A percentile compares a stretch with the other conserved stretches of the same genome.
phyloP scores from a whole-genome alignment of 2,329 filamentous ascomycete species.

The Fusarium pseudoanthophilum region DNA sequence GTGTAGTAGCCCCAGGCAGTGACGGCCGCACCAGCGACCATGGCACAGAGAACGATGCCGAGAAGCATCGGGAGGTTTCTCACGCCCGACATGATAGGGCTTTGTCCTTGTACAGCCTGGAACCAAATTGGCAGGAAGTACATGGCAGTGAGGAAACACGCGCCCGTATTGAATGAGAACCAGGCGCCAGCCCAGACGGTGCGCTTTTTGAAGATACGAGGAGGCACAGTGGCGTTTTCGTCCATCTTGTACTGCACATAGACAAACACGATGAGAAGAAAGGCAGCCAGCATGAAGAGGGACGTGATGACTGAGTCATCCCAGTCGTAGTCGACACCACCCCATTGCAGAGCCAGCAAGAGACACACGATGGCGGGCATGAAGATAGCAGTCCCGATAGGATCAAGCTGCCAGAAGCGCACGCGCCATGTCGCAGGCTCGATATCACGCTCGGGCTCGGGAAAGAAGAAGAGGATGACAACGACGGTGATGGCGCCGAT shows the following conservation, averaged over 20 bases:
- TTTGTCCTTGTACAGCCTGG: conserved; percentile 55
- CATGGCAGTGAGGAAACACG: conserved; percentile 46
- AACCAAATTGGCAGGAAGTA: conserved; percentile 60
- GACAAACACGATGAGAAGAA: conserved; percentile 51
- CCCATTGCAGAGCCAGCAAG: conserved; percentile 63
- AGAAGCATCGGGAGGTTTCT: conserved; percentile 55
- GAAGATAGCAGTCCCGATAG: conserved; percentile 48
- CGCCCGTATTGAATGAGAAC: conserved; percentile 54
- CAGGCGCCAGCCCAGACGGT: conserved; percentile 51
- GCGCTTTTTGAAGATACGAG: conserved; percentile 54
- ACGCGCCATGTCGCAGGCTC: conserved; percentile 41
- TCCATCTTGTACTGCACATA: conserved; percentile 52
- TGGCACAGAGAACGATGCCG: conserved; percentile 49
- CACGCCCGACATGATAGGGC: conserved; percentile 53
- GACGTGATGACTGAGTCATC: conserved; percentile 38
- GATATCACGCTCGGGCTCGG: conserved; percentile 41
- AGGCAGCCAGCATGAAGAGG: conserved; percentile 47
- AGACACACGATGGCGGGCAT: conserved; percentile 56
- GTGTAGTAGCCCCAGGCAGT: conserved; percentile 57
- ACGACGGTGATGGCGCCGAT: conserved; percentile 50
- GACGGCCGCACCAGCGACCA: conserved; percentile 50
- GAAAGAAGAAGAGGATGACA: conserved; percentile 47
- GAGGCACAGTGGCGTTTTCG: conserved; percentile 57
- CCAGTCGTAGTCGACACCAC: conserved; percentile 52
- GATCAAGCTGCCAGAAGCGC: conserved; percentile 44